Conservation (phyloP, 306 rosid genomes). For the Potentilla sterilis region DNA sequence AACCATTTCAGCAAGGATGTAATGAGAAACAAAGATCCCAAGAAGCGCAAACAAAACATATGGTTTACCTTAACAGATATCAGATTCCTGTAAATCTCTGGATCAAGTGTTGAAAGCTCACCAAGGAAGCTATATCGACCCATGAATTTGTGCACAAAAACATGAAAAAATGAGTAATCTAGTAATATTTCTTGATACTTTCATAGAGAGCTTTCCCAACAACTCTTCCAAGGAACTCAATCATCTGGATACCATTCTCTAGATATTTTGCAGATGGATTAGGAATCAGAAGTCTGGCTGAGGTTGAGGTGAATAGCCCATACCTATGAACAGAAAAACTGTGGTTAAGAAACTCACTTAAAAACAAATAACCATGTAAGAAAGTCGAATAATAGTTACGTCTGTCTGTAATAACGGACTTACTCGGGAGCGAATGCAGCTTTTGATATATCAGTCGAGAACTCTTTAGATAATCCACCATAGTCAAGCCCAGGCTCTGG, state of each 20-base stretch:
- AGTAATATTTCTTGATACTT: constrained; percentile 93
- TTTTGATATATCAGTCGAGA: constrained; percentile 86
- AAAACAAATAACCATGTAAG: constrained; percentile 25
- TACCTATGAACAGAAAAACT: constrained; percentile 49
- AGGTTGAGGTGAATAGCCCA: constrained; percentile 86
- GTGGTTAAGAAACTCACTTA: constrained; percentile 25
- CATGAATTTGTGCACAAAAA: constrained; percentile 84
- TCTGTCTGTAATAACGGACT: constrained; percentile 33
- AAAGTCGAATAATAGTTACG: background rate
- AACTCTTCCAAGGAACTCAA: constrained; percentile 95
- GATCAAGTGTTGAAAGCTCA: constrained; percentile 94
- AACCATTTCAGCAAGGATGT: background rate
- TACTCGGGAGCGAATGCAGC: constrained; percentile 90
- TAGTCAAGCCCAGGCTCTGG: constrained; percentile 97
- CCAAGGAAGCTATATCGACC: constrained; percentile 96
- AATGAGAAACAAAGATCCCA: background rate
- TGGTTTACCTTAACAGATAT: constrained; percentile 89
- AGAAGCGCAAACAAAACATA: background rate
- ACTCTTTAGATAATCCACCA: constrained; percentile 96
- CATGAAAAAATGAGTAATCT: constrained; percentile 93
- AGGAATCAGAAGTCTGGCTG: constrained; percentile 82
- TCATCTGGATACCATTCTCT: constrained; percentile 93
- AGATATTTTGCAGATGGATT: constrained; percentile 78
- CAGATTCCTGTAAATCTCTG: constrained; percentile 86
- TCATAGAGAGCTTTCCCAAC: constrained; percentile 98